A percentile compares a stretch with the other conserved stretches of the same genome.
Evolutionary conservation across 495 filamentous ascomycete genomes (phyloP).

Genomic region (Sphaerosporella brunnea): DNA sequence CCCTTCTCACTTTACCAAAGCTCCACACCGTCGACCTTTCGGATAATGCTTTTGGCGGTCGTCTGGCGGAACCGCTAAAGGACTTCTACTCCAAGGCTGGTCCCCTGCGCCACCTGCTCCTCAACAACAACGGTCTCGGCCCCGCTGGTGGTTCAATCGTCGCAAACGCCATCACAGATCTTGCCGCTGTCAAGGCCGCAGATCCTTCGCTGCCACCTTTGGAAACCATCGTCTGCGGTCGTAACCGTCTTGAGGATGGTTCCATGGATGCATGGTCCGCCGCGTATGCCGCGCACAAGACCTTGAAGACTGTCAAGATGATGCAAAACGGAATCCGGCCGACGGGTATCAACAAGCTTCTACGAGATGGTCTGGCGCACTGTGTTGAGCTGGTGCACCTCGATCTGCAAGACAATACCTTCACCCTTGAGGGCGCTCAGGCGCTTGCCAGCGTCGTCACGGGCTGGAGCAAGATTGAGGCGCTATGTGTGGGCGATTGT

Average conservation of each 20-base stretch:
- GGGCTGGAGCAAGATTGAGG: conserved; percentile 55
- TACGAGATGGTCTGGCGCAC: conserved; percentile 57
- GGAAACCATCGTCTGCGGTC: conserved; percentile 87
- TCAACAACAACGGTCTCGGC: conserved; percentile 97
- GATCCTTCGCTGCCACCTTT: conserved; percentile 65
- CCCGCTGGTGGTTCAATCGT: conserved; percentile 73
- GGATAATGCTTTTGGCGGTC: conserved; percentile 94
- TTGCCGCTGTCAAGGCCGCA: conserved; percentile 55
- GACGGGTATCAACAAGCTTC: conserved; percentile 64
- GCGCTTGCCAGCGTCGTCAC: conserved; percentile 58
- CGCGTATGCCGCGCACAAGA: conserved; percentile 60
- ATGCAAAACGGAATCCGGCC: conserved; percentile 94
- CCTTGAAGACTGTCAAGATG: conserved; percentile 80
- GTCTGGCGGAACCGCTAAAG: conserved; percentile 65
- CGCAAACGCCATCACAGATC: conserved; percentile 54
- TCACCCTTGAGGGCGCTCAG: conserved; percentile 61
- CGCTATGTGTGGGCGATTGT: conserved; percentile 80
- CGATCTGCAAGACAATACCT: conserved; percentile 95
- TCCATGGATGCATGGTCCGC: conserved; percentile 90
- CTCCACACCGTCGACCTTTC: conserved; percentile 87
- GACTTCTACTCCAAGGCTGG: conserved; percentile 72
- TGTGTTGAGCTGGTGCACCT: conserved; percentile 48
- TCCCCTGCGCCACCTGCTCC: conserved; percentile 74
- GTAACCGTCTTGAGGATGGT: conserved; percentile 87
- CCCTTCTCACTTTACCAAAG: conserved; percentile 62